A percentile compares a stretch with the other conserved stretches of the same genome.
Conservation (phyloP, 2,329 filamentous ascomycete genomes). For the Neonectria magnoliae region DNA sequence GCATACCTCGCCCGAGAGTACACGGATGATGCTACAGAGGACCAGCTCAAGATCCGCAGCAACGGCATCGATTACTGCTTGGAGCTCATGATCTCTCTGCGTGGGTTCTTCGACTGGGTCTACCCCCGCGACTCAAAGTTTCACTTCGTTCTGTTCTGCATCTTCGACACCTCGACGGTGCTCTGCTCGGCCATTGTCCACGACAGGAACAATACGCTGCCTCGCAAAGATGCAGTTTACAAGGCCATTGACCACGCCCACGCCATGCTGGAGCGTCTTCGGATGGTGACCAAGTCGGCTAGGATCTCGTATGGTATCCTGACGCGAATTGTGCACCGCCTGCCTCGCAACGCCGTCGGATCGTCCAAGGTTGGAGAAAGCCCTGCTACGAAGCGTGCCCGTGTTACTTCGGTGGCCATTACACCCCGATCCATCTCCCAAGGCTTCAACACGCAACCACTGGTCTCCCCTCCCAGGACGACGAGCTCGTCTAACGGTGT, state of each 20-base stretch:
- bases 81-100: slow-evolving; percentile 53
- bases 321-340: slow-evolving; percentile 41
- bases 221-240: slow-evolving; percentile 53
- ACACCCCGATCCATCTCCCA: slow-evolving; percentile 17
- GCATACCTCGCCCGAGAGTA: slow-evolving; percentile 54
- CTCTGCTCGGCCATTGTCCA: slow-evolving; percentile 63
- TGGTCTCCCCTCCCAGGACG: slow-evolving; percentile 19
- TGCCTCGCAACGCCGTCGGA: slow-evolving; percentile 39
- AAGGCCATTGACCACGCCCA: slow-evolving; percentile 51
- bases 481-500: slow-evolving; percentile 2
- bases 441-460: neutral
- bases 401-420: slow-evolving; percentile 8
- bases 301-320: slow-evolving; percentile 48
- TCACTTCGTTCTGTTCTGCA: slow-evolving; percentile 59
- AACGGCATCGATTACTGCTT: slow-evolving; percentile 57
- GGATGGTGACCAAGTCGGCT: slow-evolving; percentile 44
- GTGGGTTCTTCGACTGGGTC: slow-evolving; percentile 54
- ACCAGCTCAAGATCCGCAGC: slow-evolving; percentile 51
- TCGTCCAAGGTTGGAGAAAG: slow-evolving; percentile 22
- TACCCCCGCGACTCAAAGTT: slow-evolving; percentile 59
- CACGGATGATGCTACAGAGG: slow-evolving; percentile 38
- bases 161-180: slow-evolving; percentile 62
- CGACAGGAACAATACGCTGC: slow-evolving; percentile 54
- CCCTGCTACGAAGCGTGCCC: slow-evolving; percentile 20
- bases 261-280: slow-evolving; percentile 47